phyloP scores from a whole-genome alignment of 148 eudicot species.

The Persicaria tinctoria region DNA sequence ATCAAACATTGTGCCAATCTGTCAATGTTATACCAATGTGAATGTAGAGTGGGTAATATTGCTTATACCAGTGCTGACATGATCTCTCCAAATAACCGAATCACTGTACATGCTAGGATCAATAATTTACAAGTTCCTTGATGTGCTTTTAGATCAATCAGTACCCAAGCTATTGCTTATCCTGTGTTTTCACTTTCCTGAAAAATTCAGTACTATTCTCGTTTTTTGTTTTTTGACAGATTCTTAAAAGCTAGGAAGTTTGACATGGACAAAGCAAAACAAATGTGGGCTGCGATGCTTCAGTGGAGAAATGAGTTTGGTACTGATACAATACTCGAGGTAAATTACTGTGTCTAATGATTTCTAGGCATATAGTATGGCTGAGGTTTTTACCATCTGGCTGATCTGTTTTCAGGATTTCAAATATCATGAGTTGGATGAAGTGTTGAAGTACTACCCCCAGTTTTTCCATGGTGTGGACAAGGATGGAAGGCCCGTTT shows the following conservation, averaged over 20 bases:
- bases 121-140: background rate
- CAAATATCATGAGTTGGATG: conserved; percentile 62
- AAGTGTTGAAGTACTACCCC: conserved; percentile 61
- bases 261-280: conserved; percentile 57
- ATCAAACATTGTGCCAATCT: background rate
- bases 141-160: background rate
- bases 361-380: background rate
- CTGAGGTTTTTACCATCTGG: background rate
- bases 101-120: background rate
- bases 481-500: conserved; percentile 84
- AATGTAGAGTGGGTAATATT: background rate
- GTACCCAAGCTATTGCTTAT: background rate
- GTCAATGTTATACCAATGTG: background rate
- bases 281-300: conserved; percentile 86
- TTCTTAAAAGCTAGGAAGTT: conserved; percentile 86
- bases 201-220: background rate
- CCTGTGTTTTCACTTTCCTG: background rate
- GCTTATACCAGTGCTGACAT: background rate
- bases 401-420: conserved; percentile 42
- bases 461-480: conserved; percentile 91
- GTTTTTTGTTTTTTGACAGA: conserved; percentile 23
- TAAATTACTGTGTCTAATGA: conserved; percentile 13
- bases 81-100: background rate
- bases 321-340: conserved; percentile 68
- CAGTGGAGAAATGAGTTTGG: conserved; percentile 80